These are phyloP conservation scores for Calonectria hawksworthii DNA, from an alignment of 2,329 filamentous ascomycete genomes.

Conservation along the genomic window DNA sequence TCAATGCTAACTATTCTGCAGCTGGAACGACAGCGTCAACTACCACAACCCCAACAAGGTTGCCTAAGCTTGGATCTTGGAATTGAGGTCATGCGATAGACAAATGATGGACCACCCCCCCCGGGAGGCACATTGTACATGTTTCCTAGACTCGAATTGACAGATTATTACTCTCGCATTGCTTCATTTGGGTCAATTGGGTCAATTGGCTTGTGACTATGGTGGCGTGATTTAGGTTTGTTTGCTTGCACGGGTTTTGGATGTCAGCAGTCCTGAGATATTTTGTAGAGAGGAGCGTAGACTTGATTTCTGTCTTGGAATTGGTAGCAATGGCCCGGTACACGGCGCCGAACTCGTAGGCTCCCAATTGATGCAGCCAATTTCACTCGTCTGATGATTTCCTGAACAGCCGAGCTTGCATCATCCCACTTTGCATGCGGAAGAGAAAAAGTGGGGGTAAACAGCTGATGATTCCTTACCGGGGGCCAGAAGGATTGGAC, in stretches of 20 bases:
- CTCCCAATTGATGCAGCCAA: not conserved
- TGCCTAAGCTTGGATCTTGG: conserved; percentile 52
- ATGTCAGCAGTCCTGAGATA: not conserved
- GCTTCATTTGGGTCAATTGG: not conserved
- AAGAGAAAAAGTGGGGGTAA: not conserved
- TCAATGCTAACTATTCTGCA: conserved; percentile 52
- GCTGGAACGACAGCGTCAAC: conserved; percentile 97
- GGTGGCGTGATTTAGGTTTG: not conserved
- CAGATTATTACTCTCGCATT: conserved; percentile 27
- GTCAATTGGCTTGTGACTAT: not conserved
- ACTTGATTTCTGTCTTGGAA: too few species aligned
- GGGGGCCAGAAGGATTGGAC: not conserved
- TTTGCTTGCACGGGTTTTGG: too few species aligned
- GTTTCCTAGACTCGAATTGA: conserved; percentile 52
- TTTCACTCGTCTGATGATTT: conserved; percentile 1
- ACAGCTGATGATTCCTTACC: not conserved
- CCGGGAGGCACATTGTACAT: conserved; percentile 49
- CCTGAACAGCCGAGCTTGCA: conserved; percentile 19
- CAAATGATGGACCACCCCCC: conserved; percentile 48
- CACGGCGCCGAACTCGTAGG: not conserved
- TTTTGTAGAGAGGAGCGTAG: not conserved
- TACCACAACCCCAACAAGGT: conserved; percentile 94
- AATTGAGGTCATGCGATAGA: conserved; percentile 35
- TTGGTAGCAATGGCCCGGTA: not conserved
- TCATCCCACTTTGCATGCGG: conserved; percentile 4